phyloP scores from a whole-genome alignment of 306 rosid species.

The Medicago arabica region DNA sequence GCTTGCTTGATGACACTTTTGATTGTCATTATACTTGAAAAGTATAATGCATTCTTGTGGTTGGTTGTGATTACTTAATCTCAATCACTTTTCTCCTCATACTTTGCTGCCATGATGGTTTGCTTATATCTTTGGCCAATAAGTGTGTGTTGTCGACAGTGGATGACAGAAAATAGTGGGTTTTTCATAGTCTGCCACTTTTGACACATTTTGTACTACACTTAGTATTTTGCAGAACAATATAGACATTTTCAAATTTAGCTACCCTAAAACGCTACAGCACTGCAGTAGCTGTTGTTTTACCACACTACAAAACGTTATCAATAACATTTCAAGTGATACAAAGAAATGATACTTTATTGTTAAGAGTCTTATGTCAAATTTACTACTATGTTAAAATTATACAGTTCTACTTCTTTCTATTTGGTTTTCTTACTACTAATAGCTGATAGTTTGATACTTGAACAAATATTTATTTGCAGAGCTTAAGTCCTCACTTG shows the following conservation, averaged over 20 bases:
- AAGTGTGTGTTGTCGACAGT: too few relatives aligned
- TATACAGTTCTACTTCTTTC: constrained; percentile 18
- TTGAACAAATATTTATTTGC: constrained; percentile 44
- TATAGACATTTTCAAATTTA: too few relatives aligned
- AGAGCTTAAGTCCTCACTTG: constrained; percentile 66
- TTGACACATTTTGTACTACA: too few relatives aligned
- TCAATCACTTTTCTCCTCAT: not conserved
- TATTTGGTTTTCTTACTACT: constrained; percentile 11
- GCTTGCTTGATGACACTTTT: not conserved
- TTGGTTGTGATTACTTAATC: not conserved
- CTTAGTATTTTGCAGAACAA: too few relatives aligned
- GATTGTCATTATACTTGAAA: not conserved
- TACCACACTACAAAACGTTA: not conserved
- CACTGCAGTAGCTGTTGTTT: too few relatives aligned
- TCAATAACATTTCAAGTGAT: constrained; percentile 22
- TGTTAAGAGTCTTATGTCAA: not conserved
- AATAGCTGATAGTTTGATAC: not conserved
- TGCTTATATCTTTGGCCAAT: not conserved
- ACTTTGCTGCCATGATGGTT: not conserved
- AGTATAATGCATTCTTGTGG: not conserved
- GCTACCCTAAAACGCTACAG: too few relatives aligned
- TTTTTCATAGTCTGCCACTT: too few relatives aligned
- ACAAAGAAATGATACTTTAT: not conserved
- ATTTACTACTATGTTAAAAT: not conserved
- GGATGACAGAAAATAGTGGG: too few relatives aligned